phyloP scores from a whole-genome alignment of 2,329 filamentous ascomycete genomes.

The Nemania sp. region DNA sequence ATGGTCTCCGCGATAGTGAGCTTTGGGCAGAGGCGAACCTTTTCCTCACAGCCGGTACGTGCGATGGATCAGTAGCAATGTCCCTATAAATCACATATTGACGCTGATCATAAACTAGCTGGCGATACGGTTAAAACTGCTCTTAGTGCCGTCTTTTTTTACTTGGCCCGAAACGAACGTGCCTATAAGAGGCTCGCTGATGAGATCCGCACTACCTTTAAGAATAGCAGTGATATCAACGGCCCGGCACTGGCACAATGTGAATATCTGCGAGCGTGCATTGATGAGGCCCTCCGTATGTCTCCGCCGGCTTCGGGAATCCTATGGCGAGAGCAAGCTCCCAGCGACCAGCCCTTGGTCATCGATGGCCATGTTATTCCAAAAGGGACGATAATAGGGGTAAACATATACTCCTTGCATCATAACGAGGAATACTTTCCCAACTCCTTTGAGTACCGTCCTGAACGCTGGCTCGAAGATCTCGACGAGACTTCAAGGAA shows the following conservation, averaged over 20 bases:
- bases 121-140: slow-evolving; percentile 9
- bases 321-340: slow-evolving; percentile 8
- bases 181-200: slow-evolving; percentile 7
- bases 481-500: background rate
- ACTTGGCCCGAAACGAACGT: slow-evolving; percentile 3
- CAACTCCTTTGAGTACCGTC: background rate
- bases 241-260: slow-evolving; percentile 5
- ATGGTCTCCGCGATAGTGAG: slow-evolving; percentile 9
- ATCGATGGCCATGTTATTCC: background rate
- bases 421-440: slow-evolving; percentile 15
- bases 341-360: background rate
- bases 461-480: background rate
- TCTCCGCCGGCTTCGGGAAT: slow-evolving; percentile 6
- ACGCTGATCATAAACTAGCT: slow-evolving; percentile 1
- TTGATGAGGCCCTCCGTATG: slow-evolving; percentile 21
- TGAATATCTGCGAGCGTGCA: slow-evolving; percentile 13
- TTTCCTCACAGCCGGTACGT: background rate
- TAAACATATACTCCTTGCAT: slow-evolving; percentile 4
- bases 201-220: slow-evolving; percentile 13
- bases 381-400: background rate
- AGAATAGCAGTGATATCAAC: background rate
- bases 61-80: background rate
- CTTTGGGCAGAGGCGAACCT: background rate
- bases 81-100: background rate
- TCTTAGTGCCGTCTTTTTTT: slow-evolving; percentile 9